These are phyloP conservation scores for Dendrostoma leiphaemia DNA, from an alignment of 2,329 filamentous ascomycete species.

Conservation along the genomic window DNA sequence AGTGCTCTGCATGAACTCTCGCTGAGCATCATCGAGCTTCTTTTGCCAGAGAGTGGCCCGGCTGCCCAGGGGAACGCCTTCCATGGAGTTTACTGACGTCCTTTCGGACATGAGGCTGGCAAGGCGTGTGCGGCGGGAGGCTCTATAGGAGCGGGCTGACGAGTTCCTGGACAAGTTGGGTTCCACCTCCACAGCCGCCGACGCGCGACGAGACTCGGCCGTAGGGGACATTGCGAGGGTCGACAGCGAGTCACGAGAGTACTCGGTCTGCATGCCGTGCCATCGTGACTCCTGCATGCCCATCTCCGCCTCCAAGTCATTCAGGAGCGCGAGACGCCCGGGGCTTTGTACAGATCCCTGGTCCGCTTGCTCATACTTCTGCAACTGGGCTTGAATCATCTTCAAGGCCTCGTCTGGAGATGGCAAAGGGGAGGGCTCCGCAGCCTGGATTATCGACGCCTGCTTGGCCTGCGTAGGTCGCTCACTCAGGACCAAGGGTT, in stretches of 20 bases:
- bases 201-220: conserved; percentile 30
- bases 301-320: conserved; percentile 62
- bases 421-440: conserved; percentile 52
- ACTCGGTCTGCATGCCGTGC: conserved; percentile 53
- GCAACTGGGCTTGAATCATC: conserved; percentile 51
- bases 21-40: conserved; percentile 43
- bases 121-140: conserved; percentile 36
- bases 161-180: conserved; percentile 22
- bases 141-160: conserved; percentile 24
- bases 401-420: conserved; percentile 48
- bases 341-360: conserved; percentile 35
- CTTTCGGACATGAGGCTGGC: conserved; percentile 24
- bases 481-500: conserved; percentile 49
- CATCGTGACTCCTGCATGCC: conserved; percentile 58
- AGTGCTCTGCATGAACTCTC: conserved; percentile 41
- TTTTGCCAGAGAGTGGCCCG: conserved; percentile 41
- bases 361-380: conserved; percentile 43
- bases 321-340: conserved; percentile 47
- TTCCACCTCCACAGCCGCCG: background rate
- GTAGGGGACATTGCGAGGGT: conserved; percentile 37
- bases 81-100: conserved; percentile 8
- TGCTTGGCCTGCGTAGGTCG: conserved; percentile 36
- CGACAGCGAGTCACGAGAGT: conserved; percentile 51
- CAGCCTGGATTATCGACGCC: conserved; percentile 41
- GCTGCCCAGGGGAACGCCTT: conserved; percentile 29